A percentile compares a stretch with the other conserved stretches of the same genome.
Conservation (phyloP, 2,329 filamentous ascomycete species). For the Fusarium zealandicum region DNA sequence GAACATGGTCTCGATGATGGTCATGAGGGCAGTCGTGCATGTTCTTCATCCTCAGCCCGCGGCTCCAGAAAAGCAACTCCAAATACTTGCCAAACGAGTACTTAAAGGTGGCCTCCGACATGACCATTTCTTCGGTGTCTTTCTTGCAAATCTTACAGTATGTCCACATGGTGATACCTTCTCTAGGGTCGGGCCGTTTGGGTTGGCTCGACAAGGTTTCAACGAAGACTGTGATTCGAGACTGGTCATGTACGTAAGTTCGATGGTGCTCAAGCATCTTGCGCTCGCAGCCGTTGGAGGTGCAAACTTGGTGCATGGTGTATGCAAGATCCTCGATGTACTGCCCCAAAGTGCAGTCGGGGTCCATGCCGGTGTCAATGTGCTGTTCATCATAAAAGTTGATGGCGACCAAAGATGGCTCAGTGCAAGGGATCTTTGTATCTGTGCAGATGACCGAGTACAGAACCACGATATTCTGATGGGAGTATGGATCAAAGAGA, state of each 20-base stretch:
- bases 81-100: slow-evolving; percentile 99
- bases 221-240: slow-evolving; percentile 89
- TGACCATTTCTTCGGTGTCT: slow-evolving; percentile 86
- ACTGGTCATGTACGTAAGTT: slow-evolving; percentile 96
- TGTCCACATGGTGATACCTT: slow-evolving; percentile 95
- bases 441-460: slow-evolving; percentile 94
- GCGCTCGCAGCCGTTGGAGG: slow-evolving; percentile 83
- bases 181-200: slow-evolving; percentile 52
- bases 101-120: slow-evolving; percentile 96
- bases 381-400: slow-evolving; percentile 95
- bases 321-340: slow-evolving; percentile 92
- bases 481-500: slow-evolving; percentile 91
- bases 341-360: slow-evolving; percentile 92
- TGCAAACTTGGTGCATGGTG: slow-evolving; percentile 78
- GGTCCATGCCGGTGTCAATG: slow-evolving; percentile 72
- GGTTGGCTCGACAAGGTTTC: slow-evolving; percentile 62
- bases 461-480: slow-evolving; percentile 94
- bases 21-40: slow-evolving; percentile 84
- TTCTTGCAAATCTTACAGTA: slow-evolving; percentile 91
- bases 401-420: slow-evolving; percentile 87
- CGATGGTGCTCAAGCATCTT: slow-evolving; percentile 92
- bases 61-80: slow-evolving; percentile 97
- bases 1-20: slow-evolving; percentile 87
- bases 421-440: slow-evolving; percentile 91
- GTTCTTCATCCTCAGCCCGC: slow-evolving; percentile 75